Evolutionary conservation across 2,329 filamentous ascomycete genomes (phyloP).

Genomic region (Penicillium sp.): DNA sequence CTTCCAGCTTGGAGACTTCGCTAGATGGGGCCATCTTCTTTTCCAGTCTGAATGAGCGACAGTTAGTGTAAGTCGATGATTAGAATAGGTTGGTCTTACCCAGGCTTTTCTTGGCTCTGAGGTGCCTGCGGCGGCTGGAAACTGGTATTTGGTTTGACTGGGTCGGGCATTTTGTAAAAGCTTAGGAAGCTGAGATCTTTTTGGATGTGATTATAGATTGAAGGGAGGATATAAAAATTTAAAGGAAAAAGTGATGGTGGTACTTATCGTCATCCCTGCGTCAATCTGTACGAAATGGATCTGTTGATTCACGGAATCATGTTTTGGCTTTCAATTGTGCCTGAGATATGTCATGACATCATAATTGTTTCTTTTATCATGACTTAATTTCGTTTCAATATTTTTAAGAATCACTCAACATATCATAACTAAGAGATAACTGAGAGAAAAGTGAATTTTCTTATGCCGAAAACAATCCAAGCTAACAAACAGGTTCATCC

Average conservation of each 20-base stretch:
- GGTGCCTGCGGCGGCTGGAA: neutral
- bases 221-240: neutral
- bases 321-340: neutral
- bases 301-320: neutral
- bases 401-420: neutral
- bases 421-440: neutral
- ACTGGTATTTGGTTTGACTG: neutral
- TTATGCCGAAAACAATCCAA: neutral
- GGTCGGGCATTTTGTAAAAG: neutral
- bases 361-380: neutral
- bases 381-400: neutral
- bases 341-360: neutral
- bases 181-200: neutral
- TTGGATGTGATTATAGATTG: neutral
- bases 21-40: constrained; percentile 27
- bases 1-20: constrained; percentile 34
- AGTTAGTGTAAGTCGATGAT: neutral
- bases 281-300: neutral
- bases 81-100: constrained; percentile 12
- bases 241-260: neutral
- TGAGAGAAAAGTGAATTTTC: too few species aligned
- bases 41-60: constrained; percentile 7
- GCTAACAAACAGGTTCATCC: neutral
- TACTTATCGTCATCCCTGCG: neutral
- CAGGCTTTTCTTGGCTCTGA: constrained; percentile 27